Conservation (phyloP, 768 basidiomycete genomes). For the Naganishia vishniacii region DNA sequence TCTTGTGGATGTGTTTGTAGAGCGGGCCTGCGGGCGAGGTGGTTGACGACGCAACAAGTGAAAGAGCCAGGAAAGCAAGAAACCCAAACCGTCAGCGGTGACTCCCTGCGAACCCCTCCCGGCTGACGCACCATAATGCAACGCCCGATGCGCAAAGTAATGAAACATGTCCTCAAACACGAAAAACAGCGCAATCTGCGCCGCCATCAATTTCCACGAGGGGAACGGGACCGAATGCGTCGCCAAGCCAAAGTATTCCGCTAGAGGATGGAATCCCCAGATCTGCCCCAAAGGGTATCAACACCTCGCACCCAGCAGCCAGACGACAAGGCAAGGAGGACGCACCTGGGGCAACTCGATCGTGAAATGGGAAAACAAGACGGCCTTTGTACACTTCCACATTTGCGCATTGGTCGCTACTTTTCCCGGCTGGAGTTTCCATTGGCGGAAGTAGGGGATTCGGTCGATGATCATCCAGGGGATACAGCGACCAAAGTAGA, state of each 20-base stretch:
- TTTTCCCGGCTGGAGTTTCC: constrained; percentile 88
- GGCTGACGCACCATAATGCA: constrained; percentile 62
- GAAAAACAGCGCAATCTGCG: constrained; percentile 82
- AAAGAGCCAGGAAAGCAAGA: not conserved
- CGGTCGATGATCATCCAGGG: constrained; percentile 95
- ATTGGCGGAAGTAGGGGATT: constrained; percentile 85
- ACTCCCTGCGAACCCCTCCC: not conserved
- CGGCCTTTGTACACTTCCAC: constrained; percentile 92
- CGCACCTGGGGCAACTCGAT: constrained; percentile 82
- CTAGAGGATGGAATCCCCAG: constrained; percentile 84
- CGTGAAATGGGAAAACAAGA: constrained; percentile 90
- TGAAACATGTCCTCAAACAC: constrained; percentile 95
- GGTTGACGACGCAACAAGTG: constrained; percentile 17
- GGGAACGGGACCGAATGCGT: constrained; percentile 95
- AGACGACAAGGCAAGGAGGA: constrained; percentile 24
- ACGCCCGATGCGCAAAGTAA: constrained; percentile 84
- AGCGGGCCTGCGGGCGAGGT: constrained; percentile 47
- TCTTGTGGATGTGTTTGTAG: constrained; percentile 90
- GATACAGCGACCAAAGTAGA: constrained; percentile 91
- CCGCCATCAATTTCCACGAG: constrained; percentile 60
- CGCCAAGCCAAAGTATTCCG: constrained; percentile 77
- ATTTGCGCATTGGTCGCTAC: constrained; percentile 73
- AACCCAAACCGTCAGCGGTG: too few relatives aligned
- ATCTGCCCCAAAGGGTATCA: constrained; percentile 59
- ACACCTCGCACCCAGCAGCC: not conserved